phyloP scores from a whole-genome alignment of 225 moss, liverwort and hornwort genomes.

The Sphagnum tenellum region DNA sequence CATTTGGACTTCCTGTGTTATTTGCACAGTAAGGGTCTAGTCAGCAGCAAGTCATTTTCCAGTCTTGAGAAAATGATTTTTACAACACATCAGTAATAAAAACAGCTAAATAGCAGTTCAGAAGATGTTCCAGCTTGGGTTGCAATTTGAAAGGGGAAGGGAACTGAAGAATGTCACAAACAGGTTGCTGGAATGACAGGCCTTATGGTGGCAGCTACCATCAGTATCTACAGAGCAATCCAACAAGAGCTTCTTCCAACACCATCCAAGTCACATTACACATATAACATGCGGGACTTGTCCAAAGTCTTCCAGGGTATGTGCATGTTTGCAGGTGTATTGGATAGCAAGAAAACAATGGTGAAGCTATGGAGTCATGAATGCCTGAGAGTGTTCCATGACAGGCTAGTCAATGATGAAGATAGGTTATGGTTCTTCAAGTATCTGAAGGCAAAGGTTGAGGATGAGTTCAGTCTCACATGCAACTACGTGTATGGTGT shows the following conservation, averaged over 20 bases:
- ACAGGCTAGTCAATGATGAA: slow-evolving; percentile 57
- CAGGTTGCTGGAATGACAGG: slow-evolving; percentile 52
- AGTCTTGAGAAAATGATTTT: too few species aligned
- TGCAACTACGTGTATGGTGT: slow-evolving; percentile 46
- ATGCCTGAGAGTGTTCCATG: slow-evolving; percentile 65
- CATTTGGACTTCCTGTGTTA: too few species aligned
- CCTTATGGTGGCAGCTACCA: slow-evolving; percentile 41
- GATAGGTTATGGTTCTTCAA: slow-evolving; percentile 63
- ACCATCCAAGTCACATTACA: slow-evolving; percentile 73
- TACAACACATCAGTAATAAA: too few species aligned
- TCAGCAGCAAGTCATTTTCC: too few species aligned
- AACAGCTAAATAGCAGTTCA: too few species aligned
- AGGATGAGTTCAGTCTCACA: slow-evolving; percentile 32
- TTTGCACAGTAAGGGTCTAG: too few species aligned
- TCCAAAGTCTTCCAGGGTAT: slow-evolving; percentile 78
- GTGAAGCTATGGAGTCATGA: slow-evolving; percentile 83
- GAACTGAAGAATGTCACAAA: neutral
- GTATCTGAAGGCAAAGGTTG: slow-evolving; percentile 41
- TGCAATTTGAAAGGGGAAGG: too few species aligned
- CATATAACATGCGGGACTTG: slow-evolving; percentile 71
- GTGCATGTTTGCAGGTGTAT: slow-evolving; percentile 59
- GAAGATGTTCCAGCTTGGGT: too few species aligned
- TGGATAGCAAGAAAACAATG: slow-evolving; percentile 68
- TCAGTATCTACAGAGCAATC: slow-evolving; percentile 69
- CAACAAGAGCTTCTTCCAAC: slow-evolving; percentile 67